Conservation (phyloP, 2,329 filamentous ascomycete species). For the Arthrobotrys conoides region DNA sequence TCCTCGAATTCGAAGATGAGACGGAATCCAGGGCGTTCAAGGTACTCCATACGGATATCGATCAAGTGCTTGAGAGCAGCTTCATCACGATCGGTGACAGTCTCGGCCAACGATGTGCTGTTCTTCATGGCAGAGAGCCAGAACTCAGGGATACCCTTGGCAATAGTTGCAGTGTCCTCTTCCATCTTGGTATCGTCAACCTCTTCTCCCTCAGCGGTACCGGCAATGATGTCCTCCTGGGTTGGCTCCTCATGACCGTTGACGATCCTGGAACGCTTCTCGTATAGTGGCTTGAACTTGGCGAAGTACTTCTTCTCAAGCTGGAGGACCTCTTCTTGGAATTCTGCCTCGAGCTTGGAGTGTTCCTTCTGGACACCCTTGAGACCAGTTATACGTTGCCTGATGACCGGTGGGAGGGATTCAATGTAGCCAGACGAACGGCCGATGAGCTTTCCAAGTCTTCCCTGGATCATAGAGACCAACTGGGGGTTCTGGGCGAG, state of each 20-base stretch:
- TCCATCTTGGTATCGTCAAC: conserved; percentile 73
- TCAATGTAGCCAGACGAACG: conserved; percentile 98
- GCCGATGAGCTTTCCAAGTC: conserved; percentile 91
- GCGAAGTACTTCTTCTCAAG: conserved; percentile 99
- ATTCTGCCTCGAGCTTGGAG: conserved; percentile 96
- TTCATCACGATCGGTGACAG: conserved; percentile 98
- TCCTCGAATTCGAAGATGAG: conserved; percentile 96
- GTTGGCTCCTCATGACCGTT: conserved; percentile 89
- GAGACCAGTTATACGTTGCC: conserved; percentile 91
- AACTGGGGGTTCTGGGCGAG: conserved; percentile 96
- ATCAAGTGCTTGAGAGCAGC: conserved; percentile 88
- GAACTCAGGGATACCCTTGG: conserved; percentile 95
- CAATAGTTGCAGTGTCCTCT: conserved; percentile 69
- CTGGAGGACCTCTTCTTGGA: conserved; percentile 97
- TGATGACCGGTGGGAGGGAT: conserved; percentile 88
- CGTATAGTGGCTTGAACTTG: conserved; percentile 97
- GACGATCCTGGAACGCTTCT: conserved; percentile 93
- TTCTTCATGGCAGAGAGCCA: conserved; percentile 99
- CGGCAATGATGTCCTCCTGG: conserved; percentile 86
- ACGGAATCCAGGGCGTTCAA: conserved; percentile 97
- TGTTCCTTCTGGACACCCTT: conserved; percentile 99
- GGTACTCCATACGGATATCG: conserved; percentile 99
- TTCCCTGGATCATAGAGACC: conserved; percentile 97
- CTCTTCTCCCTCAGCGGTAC: conserved; percentile 71
- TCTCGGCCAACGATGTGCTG: conserved; percentile 94